Evolutionary conservation across 2,329 filamentous ascomycete species (phyloP), one percentile per base, ranked within the genome.

Genomic region (Diplodia intermedia): DNA sequence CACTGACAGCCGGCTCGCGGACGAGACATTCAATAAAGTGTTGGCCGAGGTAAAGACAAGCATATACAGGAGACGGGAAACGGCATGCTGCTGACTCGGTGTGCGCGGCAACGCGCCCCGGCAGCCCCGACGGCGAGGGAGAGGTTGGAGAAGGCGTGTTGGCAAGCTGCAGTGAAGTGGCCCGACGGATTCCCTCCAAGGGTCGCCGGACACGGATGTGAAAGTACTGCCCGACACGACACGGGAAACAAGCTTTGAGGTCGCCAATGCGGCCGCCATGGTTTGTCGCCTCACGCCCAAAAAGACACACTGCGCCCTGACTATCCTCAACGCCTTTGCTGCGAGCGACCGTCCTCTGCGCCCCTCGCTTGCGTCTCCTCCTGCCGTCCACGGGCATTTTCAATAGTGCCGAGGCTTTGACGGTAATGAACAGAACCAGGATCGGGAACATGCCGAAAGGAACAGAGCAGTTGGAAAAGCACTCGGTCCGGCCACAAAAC

Each of bases 351-450:
- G n/a, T 18, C 38, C 31, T 49, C 56, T 47, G 20, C 20, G 12
- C 31, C 6, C 38, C 56, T 61, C 56, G 40, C 56, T 49, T 61
- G 23, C 40, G 40, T 61, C 36, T 61, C 38, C 26, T 57, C 33
- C 33, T 60, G 36, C 55, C 55, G 20, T 38, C 55, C 49, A 18
- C 38, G 31, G 31, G 11, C 26, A 49, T 20, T 47, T 61, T 61
- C 56, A 61, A 61, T 61, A 61, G 56, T 26, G 56, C 40, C 23
- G 56, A 26, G 26, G 56, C n/a, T 26, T 29, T 31, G 23, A 15
- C n/a, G n/a, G n/a, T n/a, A n/a, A n/a, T n/a, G n/a, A n/a, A n/a
- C 56, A 38, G 56, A n/a, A 38, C 55, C 9, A 8, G 52, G 31
- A 43, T 18, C 55, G 36, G 55, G 36, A 60, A 26, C 36, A 40